Conservation (phyloP, 2,329 filamentous ascomycete genomes). For the Fusarium caatingaense region DNA sequence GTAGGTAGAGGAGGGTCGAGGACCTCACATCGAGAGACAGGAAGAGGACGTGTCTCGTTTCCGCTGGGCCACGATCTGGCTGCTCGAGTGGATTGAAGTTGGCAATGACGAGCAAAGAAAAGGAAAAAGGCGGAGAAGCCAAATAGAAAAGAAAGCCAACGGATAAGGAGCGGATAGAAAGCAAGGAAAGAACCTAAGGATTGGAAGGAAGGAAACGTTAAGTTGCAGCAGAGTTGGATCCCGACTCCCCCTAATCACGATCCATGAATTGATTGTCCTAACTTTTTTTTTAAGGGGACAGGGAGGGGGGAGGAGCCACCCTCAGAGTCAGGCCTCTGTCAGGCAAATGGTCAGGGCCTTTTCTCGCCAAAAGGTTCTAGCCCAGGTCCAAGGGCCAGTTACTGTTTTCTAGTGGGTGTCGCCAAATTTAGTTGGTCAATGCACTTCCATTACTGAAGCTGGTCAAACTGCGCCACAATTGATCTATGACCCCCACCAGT, state of each 20-base stretch:
- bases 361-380: constrained; percentile 1
- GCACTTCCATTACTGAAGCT: background rate
- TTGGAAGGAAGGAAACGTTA: constrained; percentile 6
- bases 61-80: constrained; percentile 1
- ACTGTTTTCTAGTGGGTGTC: background rate
- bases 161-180: constrained; percentile 15
- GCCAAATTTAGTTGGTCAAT: constrained; percentile 5
- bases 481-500: background rate
- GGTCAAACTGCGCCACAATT: background rate
- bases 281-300: background rate
- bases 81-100: background rate
- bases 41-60: constrained; percentile 7
- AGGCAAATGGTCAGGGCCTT: background rate
- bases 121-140: background rate
- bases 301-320: background rate
- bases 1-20: constrained; percentile 7
- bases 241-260: constrained; percentile 1
- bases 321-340: background rate
- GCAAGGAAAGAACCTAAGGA: background rate
- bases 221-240: constrained; percentile 10
- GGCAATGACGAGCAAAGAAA: background rate
- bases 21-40: constrained; percentile 18
- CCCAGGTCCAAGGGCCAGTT: background rate
- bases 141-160: background rate
- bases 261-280: background rate